phyloP scores from a whole-genome alignment of 257 asterid species.

The Euphrasia confusa region DNA sequence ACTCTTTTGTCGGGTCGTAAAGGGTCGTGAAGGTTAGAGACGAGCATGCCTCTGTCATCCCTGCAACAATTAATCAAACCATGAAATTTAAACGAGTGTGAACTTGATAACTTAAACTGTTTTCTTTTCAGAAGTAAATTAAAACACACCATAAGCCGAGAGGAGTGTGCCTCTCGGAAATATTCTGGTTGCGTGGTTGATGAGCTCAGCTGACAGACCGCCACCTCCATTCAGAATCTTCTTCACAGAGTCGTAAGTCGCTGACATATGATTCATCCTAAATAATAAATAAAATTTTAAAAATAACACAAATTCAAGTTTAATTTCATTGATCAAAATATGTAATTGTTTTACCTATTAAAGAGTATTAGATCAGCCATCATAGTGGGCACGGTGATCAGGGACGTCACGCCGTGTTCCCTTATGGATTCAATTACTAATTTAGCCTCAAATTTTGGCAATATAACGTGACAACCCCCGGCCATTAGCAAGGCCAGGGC shows the following conservation, averaged over 20 bases:
- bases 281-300: background rate
- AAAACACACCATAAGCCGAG: constrained; percentile 76
- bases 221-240: constrained; percentile 92
- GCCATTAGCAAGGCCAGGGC: constrained; percentile 87
- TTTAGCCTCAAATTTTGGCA: constrained; percentile 64
- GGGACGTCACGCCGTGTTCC: constrained; percentile 55
- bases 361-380: constrained; percentile 75
- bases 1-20: constrained; percentile 42
- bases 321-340: background rate
- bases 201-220: constrained; percentile 49
- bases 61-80: constrained; percentile 29
- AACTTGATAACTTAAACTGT: too few relatives aligned
- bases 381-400: constrained; percentile 86
- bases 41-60: constrained; percentile 95
- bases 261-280: constrained; percentile 35
- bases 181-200: constrained; percentile 34
- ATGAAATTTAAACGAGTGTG: background rate
- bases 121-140: background rate
- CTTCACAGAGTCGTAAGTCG: constrained; percentile 40
- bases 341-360: constrained; percentile 34
- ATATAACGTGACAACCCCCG: constrained; percentile 74
- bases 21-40: constrained; percentile 86
- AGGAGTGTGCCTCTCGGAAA: constrained; percentile 70
- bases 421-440: constrained; percentile 56
- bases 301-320: background rate